A percentile compares a stretch with the other conserved stretches of the same genome.
Evolutionary conservation across 495 filamentous ascomycete species (phyloP).

Genomic region (Penicillium roqueforti): DNA sequence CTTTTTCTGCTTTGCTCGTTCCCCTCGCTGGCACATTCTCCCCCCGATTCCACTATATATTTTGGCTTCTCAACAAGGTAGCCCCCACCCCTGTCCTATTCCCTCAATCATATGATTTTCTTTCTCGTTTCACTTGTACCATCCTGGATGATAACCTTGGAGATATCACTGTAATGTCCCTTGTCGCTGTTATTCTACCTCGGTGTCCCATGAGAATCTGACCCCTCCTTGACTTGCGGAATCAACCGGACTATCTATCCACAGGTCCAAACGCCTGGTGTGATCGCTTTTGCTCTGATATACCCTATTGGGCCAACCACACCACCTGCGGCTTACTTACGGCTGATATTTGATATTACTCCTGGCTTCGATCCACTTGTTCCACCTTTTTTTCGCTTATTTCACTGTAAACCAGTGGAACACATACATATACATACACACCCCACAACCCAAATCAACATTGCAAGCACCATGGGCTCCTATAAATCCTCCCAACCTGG

Average conservation of each 20-base stretch:
- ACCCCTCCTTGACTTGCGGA: conserved; percentile 3
- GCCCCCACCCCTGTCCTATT: neutral
- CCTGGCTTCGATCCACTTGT: neutral
- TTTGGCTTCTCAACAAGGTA: conserved; percentile 3
- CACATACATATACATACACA: neutral
- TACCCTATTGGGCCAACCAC: conserved; percentile 3
- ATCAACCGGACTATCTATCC: neutral
- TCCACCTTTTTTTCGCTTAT: neutral
- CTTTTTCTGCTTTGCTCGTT: neutral
- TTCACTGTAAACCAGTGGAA: conserved; percentile 1
- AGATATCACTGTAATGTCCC: neutral
- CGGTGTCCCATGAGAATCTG: neutral
- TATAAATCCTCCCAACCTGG: conserved; percentile 35
- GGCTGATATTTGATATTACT: neutral
- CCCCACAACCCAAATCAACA: neutral
- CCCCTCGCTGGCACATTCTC: neutral
- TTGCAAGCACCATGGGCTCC: conserved; percentile 27
- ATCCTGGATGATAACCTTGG: neutral
- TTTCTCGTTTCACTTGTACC: neutral
- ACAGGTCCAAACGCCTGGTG: neutral
- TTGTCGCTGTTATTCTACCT: neutral
- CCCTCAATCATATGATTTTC: conserved; percentile 1
- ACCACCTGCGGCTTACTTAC: conserved; percentile 6
- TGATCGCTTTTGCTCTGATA: conserved; percentile 2
- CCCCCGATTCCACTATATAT: neutral